These are phyloP conservation scores for Tolypocladium tundrense DNA, from an alignment of 2,329 filamentous ascomycete genomes.

Conservation along the genomic window DNA sequence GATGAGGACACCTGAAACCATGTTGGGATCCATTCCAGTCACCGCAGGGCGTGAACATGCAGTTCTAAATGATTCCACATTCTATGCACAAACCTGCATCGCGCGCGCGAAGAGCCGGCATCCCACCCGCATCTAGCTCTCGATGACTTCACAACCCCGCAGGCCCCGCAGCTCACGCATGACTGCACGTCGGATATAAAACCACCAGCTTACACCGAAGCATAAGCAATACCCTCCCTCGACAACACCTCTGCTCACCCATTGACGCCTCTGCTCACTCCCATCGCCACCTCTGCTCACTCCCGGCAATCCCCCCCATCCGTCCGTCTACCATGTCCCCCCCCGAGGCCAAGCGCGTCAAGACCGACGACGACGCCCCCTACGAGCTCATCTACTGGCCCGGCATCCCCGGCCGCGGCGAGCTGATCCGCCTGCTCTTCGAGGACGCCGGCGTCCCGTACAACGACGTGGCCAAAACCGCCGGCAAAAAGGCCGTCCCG, in stretches of 20 bases:
- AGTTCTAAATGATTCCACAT: neutral
- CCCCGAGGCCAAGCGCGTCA: conserved; percentile 16
- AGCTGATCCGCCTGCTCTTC: conserved; percentile 61
- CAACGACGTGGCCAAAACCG: conserved; percentile 38
- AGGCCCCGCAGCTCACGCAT: neutral
- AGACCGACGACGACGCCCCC: conserved; percentile 29
- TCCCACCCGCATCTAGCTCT: neutral
- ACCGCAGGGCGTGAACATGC: neutral
- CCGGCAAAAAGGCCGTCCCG: conserved; percentile 36
- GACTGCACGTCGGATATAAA: neutral
- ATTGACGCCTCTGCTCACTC: too few species aligned
- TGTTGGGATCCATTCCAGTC: neutral
- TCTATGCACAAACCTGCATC: neutral
- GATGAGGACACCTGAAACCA: too few species aligned
- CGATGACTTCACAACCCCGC: neutral
- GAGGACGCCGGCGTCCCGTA: conserved; percentile 59
- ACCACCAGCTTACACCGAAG: neutral
- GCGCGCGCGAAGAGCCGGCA: neutral
- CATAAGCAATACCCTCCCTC: neutral
- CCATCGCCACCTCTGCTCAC: neutral
- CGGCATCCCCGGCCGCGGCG: conserved; percentile 60
- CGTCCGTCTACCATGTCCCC: conserved; percentile 9
- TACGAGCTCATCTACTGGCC: conserved; percentile 68
- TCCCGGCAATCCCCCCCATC: neutral
- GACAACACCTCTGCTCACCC: too few species aligned